These are phyloP conservation scores for Ramaria sp. DNA, from an alignment of 768 basidiomycete genomes.

Conservation along the genomic window DNA sequence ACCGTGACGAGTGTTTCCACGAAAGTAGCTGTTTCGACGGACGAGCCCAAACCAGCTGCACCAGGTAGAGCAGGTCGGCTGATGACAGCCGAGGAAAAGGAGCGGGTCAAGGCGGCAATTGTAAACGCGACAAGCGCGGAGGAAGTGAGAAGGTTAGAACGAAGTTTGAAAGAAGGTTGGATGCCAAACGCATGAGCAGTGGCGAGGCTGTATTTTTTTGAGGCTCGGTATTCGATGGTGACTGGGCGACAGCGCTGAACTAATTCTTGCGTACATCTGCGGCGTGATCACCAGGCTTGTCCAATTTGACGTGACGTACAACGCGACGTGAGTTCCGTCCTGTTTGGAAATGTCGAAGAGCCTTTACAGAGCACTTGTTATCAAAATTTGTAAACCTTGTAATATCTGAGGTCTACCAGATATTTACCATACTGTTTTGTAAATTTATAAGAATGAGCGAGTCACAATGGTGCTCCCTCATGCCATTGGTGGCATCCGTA, in stretches of 20 bases:
- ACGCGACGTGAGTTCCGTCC: too few relatives aligned
- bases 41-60: constrained; percentile 61
- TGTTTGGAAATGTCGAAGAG: too few relatives aligned
- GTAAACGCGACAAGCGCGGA: constrained; percentile 86
- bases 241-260: background rate
- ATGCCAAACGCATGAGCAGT: constrained; percentile 57
- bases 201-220: background rate
- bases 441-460: too few relatives aligned
- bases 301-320: too few relatives aligned
- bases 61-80: constrained; percentile 70
- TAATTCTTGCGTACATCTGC: background rate
- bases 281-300: too few relatives aligned
- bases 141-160: constrained; percentile 75
- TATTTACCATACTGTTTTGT: too few relatives aligned
- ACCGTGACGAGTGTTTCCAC: constrained; percentile 57
- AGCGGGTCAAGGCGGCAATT: constrained; percentile 78
- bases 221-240: background rate
- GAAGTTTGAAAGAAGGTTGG: constrained; percentile 76
- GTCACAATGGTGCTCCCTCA: too few relatives aligned
- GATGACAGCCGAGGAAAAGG: constrained; percentile 87
- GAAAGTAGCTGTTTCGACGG: constrained; percentile 54
- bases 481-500: too few relatives aligned
- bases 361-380: too few relatives aligned
- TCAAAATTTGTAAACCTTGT: too few relatives aligned
- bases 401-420: too few relatives aligned